Percentiles rank a stretch among this genome's conserved stretches.
Conservation (phyloP, 768 basidiomycete genomes). For the Mycena indigotica region DNA sequence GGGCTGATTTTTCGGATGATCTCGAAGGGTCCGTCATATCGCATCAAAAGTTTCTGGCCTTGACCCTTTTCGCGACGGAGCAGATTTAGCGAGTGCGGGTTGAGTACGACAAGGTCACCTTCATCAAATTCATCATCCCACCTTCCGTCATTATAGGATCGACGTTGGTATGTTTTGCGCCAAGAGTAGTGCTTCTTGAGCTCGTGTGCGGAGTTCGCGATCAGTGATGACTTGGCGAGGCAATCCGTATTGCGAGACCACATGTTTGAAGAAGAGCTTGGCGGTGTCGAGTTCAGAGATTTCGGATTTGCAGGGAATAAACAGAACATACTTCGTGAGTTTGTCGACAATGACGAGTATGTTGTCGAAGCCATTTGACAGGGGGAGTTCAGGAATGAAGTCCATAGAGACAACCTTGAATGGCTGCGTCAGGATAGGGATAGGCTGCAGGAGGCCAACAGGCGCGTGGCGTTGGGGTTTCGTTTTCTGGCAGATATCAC, state of each 20-base stretch:
- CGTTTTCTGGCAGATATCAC: constrained; percentile 32
- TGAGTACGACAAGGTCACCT: constrained; percentile 27
- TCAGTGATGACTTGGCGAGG: constrained; percentile 34
- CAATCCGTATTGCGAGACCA: constrained; percentile 24
- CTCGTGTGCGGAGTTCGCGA: constrained; percentile 32
- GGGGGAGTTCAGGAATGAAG: constrained; percentile 37
- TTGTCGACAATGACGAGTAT: constrained; percentile 38
- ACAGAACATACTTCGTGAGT: constrained; percentile 41
- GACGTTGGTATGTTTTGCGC: neutral
- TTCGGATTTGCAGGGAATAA: constrained; percentile 34
- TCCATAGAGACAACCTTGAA: constrained; percentile 38
- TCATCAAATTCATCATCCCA: constrained; percentile 19
- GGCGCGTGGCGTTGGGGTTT: constrained; percentile 30
- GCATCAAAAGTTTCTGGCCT: constrained; percentile 11
- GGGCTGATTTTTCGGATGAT: constrained; percentile 1
- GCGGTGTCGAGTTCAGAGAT: constrained; percentile 31
- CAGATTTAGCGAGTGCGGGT: constrained; percentile 28
- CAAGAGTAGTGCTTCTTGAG: constrained; percentile 29
- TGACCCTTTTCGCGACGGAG: constrained; percentile 12
- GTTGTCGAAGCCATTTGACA: constrained; percentile 30
- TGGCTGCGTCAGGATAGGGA: constrained; percentile 34
- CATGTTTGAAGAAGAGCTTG: constrained; percentile 40
- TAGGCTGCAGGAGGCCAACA: constrained; percentile 34
- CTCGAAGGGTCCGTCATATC: neutral
- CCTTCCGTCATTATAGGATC: constrained; percentile 15